Conservation (phyloP, 2,329 filamentous ascomycete species). For the Coniella lustricola region DNA sequence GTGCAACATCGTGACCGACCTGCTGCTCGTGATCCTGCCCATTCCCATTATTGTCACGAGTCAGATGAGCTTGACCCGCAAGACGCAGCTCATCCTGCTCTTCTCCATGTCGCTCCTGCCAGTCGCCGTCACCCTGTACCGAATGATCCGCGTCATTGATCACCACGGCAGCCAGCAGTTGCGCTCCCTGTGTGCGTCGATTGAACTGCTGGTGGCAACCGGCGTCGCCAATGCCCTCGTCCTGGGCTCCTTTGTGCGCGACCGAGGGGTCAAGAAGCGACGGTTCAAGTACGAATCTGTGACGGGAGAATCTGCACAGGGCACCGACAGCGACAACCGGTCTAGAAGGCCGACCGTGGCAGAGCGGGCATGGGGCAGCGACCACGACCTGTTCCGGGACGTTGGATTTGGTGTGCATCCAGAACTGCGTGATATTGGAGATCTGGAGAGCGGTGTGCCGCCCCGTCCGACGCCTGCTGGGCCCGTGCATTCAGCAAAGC, state of each 20-base stretch:
- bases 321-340: conserved; percentile 54
- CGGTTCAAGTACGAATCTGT: conserved; percentile 66
- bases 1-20: conserved; percentile 81
- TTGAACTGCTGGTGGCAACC: conserved; percentile 85
- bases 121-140: conserved; percentile 71
- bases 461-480: conserved; percentile 28
- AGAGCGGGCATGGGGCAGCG: conserved; percentile 72
- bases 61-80: conserved; percentile 68
- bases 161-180: conserved; percentile 72
- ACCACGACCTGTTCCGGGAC: conserved; percentile 80
- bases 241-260: conserved; percentile 85
- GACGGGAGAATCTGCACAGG: conserved; percentile 22
- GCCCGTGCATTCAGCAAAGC: conserved; percentile 21
- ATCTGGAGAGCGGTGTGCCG: conserved; percentile 12
- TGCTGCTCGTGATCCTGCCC: conserved; percentile 81
- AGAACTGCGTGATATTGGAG: conserved; percentile 37
- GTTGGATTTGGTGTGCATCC: conserved; percentile 63
- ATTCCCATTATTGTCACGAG: conserved; percentile 81
- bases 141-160: conserved; percentile 70
- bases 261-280: conserved; percentile 81
- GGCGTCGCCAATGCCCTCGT: conserved; percentile 83
- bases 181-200: conserved; percentile 79
- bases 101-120: conserved; percentile 81
- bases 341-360: conserved; percentile 40
- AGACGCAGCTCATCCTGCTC: conserved; percentile 69